These are phyloP conservation scores for Actinomucor elegans DNA, from an alignment of 371 early-diverging fungal species.

Conservation along the genomic window DNA sequence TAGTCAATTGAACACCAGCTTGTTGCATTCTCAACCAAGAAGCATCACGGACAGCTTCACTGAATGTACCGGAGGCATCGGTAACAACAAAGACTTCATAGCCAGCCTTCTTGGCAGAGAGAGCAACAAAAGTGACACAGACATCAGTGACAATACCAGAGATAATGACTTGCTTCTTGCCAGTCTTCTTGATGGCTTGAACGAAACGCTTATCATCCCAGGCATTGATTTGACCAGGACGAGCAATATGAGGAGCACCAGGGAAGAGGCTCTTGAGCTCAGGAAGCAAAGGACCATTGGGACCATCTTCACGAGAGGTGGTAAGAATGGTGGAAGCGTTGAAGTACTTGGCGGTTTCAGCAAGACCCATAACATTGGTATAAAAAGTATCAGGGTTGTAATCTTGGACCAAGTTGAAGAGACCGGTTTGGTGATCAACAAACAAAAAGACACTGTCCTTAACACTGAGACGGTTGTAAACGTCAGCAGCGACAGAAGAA, in stretches of 20 bases:
- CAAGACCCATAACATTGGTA: slow-evolving; percentile 32
- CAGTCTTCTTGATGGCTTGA: slow-evolving; percentile 27
- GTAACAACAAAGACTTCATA: slow-evolving; percentile 33
- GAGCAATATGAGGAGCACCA: slow-evolving; percentile 20
- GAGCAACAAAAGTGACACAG: slow-evolving; percentile 28
- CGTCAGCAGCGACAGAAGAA: slow-evolving; percentile 17
- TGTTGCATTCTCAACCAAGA: slow-evolving; percentile 34
- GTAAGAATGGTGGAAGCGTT: slow-evolving; percentile 21
- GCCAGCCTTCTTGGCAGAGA: slow-evolving; percentile 32
- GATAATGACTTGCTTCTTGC: slow-evolving; percentile 31
- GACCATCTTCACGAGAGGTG: slow-evolving; percentile 30
- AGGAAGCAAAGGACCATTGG: slow-evolving; percentile 26
- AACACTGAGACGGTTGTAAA: slow-evolving; percentile 21
- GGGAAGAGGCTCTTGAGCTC: slow-evolving; percentile 25
- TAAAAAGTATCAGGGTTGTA: slow-evolving; percentile 20
- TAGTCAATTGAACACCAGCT: slow-evolving; percentile 22
- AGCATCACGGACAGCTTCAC: slow-evolving; percentile 20
- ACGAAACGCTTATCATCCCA: slow-evolving; percentile 26
- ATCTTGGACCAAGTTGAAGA: slow-evolving; percentile 23
- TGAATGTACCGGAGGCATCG: slow-evolving; percentile 31
- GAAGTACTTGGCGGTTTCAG: slow-evolving; percentile 27
- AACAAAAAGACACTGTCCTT: slow-evolving; percentile 27
- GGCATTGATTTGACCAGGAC: slow-evolving; percentile 36
- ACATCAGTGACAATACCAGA: slow-evolving; percentile 38
- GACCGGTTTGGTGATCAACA: slow-evolving; percentile 32